Conservation (phyloP, 371 early-diverging fungal genomes). For the Cokeromyces recurvatus region DNA sequence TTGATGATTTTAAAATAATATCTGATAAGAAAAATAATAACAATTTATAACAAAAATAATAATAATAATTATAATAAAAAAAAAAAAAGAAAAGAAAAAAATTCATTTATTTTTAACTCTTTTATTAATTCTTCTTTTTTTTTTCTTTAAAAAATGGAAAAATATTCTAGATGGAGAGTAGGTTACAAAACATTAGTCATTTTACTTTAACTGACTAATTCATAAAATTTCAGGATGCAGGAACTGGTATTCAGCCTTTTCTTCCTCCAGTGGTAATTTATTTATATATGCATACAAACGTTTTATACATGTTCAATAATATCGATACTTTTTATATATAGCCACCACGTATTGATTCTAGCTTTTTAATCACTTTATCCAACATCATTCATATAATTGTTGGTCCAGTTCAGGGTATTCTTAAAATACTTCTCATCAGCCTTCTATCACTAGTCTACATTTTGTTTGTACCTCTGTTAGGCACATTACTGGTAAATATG, state of each 20-base stretch:
- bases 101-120: too few species aligned
- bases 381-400: conserved; percentile 33
- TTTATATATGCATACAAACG: too few species aligned
- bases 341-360: conserved; percentile 40
- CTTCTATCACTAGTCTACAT: conserved; percentile 27
- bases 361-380: conserved; percentile 25
- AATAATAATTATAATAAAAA: neutral
- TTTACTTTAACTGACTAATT: neutral
- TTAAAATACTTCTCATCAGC: conserved; percentile 36
- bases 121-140: neutral
- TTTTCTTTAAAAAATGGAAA: conserved; percentile 43
- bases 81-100: too few species aligned
- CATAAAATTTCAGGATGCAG: conserved; percentile 68
- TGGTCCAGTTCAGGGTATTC: conserved; percentile 43
- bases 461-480: conserved; percentile 28
- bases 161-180: conserved; percentile 69
- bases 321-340: too few species aligned
- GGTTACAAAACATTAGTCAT: conserved; percentile 5
- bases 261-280: conserved; percentile 68
- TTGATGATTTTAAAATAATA: conserved; percentile 32
- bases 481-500: conserved; percentile 35
- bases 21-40: conserved; percentile 9
- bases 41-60: neutral
- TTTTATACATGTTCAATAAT: too few species aligned
- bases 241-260: conserved; percentile 90